Evolutionary conservation across 768 basidiomycete species (phyloP).

Genomic region (Podaxis carcinomalis): DNA sequence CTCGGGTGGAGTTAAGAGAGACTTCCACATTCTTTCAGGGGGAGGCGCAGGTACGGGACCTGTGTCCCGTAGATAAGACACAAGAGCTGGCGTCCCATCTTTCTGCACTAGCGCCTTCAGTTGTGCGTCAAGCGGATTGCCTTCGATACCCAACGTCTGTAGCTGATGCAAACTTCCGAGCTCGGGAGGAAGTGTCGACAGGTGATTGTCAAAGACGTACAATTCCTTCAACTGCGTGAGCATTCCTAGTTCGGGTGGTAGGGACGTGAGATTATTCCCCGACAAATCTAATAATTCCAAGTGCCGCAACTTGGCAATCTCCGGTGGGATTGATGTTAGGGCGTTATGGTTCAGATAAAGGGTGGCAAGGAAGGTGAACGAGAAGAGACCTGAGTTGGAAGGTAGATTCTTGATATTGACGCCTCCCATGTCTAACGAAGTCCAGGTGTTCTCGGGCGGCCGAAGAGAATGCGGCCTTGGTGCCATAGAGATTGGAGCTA

Average conservation of each 20-base stretch:
- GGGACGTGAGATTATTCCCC: constrained; percentile 70
- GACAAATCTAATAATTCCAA: constrained; percentile 90
- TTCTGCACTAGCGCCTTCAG: constrained; percentile 85
- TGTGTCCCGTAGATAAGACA: constrained; percentile 90
- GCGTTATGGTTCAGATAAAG: constrained; percentile 97
- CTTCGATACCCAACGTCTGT: constrained; percentile 91
- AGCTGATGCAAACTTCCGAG: constrained; percentile 89
- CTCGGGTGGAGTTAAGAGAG: constrained; percentile 53
- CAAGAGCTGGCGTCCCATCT: constrained; percentile 88
- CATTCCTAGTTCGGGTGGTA: constrained; percentile 90
- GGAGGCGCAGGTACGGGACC: constrained; percentile 79
- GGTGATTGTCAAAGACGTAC: constrained; percentile 91
- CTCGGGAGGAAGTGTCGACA: constrained; percentile 82
- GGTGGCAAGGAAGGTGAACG: constrained; percentile 89
- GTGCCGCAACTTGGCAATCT: constrained; percentile 80
- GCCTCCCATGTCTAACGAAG: constrained; percentile 93
- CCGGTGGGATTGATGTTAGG: constrained; percentile 70
- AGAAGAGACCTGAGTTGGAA: constrained; percentile 65
- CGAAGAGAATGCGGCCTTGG: constrained; percentile 60
- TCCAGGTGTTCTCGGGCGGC: constrained; percentile 80
- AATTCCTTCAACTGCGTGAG: constrained; percentile 87
- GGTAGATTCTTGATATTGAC: constrained; percentile 91
- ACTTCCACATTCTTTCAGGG: constrained; percentile 75
- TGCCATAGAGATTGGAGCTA: constrained; percentile 65
- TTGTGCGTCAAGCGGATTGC: constrained; percentile 84